These are phyloP conservation scores for Xylariaceae sp. DNA, from an alignment of 2,329 filamentous ascomycete genomes.

Conservation along the genomic window DNA sequence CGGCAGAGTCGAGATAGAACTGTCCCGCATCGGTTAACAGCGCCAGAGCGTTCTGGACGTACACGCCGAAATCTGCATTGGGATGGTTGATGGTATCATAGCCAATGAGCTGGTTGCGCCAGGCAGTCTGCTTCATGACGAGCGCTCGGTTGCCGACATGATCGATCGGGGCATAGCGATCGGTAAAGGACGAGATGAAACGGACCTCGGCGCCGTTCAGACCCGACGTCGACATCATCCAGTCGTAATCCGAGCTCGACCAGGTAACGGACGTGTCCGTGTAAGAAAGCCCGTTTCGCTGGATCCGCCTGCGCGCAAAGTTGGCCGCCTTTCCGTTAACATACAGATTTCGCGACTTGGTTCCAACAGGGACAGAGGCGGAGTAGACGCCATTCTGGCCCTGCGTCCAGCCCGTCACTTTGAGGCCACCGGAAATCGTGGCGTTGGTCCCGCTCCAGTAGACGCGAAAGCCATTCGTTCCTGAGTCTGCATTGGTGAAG, in stretches of 20 bases:
- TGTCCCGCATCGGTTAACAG: not conserved
- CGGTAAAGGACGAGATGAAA: slow-evolving; percentile 1
- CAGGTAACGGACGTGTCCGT: not conserved
- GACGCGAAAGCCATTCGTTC: not conserved
- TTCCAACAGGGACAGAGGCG: not conserved
- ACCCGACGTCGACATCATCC: not conserved
- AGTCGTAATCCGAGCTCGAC: not conserved
- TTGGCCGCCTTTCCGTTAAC: slow-evolving; percentile 1
- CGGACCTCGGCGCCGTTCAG: not conserved
- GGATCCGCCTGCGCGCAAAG: not conserved
- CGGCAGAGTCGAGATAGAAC: slow-evolving; percentile 1
- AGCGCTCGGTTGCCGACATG: not conserved
- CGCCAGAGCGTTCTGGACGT: not conserved
- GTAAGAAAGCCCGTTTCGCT: not conserved
- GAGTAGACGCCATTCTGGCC: slow-evolving; percentile 1
- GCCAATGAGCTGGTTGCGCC: slow-evolving; percentile 1
- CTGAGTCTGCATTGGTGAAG: slow-evolving; percentile 1
- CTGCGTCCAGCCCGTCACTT: not conserved
- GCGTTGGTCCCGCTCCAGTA: slow-evolving; percentile 1
- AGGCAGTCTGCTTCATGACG: slow-evolving; percentile 1
- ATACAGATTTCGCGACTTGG: not conserved
- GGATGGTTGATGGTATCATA: slow-evolving; percentile 1
- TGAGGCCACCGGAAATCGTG: not conserved
- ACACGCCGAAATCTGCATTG: slow-evolving; percentile 1
- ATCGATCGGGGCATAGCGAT: slow-evolving; percentile 1